Evolutionary conservation across 345 rosid genomes (phyloP), one percentile per base, ranked within the genome.

Genomic region (Psidium friedrichsthalianum): DNA sequence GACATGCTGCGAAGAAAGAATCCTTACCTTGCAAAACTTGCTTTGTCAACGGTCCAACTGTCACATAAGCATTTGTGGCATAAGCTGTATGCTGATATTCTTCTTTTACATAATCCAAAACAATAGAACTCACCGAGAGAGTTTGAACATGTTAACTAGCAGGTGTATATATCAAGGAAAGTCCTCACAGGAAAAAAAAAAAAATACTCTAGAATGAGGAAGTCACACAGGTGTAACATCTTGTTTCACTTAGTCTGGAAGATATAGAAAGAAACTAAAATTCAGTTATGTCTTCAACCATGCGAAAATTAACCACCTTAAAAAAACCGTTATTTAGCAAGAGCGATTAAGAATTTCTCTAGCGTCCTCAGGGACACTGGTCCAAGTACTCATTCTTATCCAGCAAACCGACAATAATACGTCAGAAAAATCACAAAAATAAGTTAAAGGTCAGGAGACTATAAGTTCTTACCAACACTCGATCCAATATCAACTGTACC

Each of bases 41-140:
- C 82, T 90, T 97, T 58, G 95, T 95, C 89, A 94, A 87, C 18
- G 97, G 98, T 88, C 99, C 99, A 80, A 89, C 56, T 85, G 95
- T 88, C 86, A 97, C 95, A 86, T 97, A 97, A 85, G 98, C 96
- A 90, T 95, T 97, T 85, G 99, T 97, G 22, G 99, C 89, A 87
- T 97, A 95, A 83, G 99, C 93, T 84, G 98, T 94, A 93, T 97
- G 99, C 88, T 93, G 98, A 85, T 93, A 97, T 90, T 97, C 99
- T 92, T 97, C 98, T 89, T 92, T 93, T 95, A 85, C 91, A 90
- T 27, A 11, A 88, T 20, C 74, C 74, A 57, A 87, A 27, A 57
- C 14, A 83, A 82, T 52, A 83, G 83, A 74, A 40, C 76, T 58
- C 53, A 86, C 40, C 58, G 52, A 82, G 78, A 36, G 47, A 69